Percentiles rank a stretch among this genome's conserved stretches.
These are phyloP conservation scores for Puccinellia tenuiflora DNA, from an alignment of 176 grass and related monocot genomes.

Conservation along the genomic window DNA sequence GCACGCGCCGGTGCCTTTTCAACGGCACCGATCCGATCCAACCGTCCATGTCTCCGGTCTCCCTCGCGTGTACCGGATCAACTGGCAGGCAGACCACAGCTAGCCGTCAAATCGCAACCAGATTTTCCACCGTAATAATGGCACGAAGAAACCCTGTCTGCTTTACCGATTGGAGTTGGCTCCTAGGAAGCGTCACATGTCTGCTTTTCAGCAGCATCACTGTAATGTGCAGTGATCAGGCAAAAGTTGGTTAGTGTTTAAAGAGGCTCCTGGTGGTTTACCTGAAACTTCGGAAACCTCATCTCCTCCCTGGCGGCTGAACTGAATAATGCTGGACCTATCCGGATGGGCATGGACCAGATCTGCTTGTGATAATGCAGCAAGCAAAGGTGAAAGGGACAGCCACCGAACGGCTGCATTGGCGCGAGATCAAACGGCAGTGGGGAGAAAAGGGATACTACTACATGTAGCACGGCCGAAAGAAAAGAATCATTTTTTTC, in stretches of 20 bases:
- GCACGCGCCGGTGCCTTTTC: constrained; percentile 1
- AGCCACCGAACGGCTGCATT: neutral
- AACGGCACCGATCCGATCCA: neutral
- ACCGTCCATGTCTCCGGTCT: neutral
- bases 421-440: neutral
- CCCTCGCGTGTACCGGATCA: constrained; percentile 18
- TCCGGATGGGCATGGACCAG: neutral
- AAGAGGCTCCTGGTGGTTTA: neutral
- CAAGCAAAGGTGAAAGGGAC: constrained; percentile 21
- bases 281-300: neutral
- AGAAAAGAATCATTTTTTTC: constrained; percentile 40
- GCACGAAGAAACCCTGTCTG: neutral
- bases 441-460: neutral
- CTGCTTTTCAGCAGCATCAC: neutral
- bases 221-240: neutral
- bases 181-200: constrained; percentile 22
- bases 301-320: neutral
- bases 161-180: neutral
- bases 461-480: neutral
- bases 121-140: neutral
- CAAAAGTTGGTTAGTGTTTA: neutral
- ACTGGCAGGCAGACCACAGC: neutral
- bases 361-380: constrained; percentile 15
- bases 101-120: neutral
- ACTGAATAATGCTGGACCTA: neutral